A percentile compares a stretch with the other conserved stretches of the same genome.
Evolutionary conservation across 1,284 basidiomycete genomes (phyloP).

Genomic region (Ceratobasidium sp.): DNA sequence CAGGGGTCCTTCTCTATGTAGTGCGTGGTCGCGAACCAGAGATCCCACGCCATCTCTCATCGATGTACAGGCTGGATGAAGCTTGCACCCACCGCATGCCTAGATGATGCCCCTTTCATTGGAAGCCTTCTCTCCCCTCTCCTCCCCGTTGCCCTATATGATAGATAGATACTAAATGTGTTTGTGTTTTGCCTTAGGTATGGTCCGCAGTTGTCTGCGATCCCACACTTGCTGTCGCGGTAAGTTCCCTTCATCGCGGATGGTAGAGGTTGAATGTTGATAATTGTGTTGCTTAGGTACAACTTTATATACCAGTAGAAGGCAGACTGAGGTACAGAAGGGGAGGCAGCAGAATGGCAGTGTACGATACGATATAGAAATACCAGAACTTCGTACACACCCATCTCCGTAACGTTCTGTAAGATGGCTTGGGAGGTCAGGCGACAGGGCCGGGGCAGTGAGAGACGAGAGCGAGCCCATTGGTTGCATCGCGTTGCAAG

Average conservation of each 20-base stretch:
- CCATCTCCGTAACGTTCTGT: neutral
- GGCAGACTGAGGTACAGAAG: neutral
- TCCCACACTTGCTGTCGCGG: slow-evolving; percentile 94
- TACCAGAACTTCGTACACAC: neutral
- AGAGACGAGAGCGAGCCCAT: neutral
- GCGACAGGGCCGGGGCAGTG: slow-evolving; percentile 10
- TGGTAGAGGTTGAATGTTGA: neutral
- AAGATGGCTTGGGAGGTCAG: neutral
- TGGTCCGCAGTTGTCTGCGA: slow-evolving; percentile 93
- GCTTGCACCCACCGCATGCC: neutral
- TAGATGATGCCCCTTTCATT: slow-evolving; percentile 8
- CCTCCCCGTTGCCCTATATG: slow-evolving; percentile 24
- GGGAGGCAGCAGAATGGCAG: slow-evolving; percentile 1
- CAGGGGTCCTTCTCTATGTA: neutral
- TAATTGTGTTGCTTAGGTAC: slow-evolving; percentile 61
- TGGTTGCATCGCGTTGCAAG: slow-evolving; percentile 1
- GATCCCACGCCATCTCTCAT: slow-evolving; percentile 33
- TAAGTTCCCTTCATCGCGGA: slow-evolving; percentile 59
- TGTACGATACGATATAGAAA: slow-evolving; percentile 30
- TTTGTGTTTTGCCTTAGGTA: slow-evolving; percentile 63
- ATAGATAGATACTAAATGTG: too few relatives aligned
- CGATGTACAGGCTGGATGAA: neutral
- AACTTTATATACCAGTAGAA: slow-evolving; percentile 78
- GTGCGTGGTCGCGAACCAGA: neutral
- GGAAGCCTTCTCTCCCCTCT: neutral